Percentiles rank a stretch among this genome's conserved stretches.
phyloP scores from a whole-genome alignment of 2,329 filamentous ascomycete species.

The Fusarium coicis region DNA sequence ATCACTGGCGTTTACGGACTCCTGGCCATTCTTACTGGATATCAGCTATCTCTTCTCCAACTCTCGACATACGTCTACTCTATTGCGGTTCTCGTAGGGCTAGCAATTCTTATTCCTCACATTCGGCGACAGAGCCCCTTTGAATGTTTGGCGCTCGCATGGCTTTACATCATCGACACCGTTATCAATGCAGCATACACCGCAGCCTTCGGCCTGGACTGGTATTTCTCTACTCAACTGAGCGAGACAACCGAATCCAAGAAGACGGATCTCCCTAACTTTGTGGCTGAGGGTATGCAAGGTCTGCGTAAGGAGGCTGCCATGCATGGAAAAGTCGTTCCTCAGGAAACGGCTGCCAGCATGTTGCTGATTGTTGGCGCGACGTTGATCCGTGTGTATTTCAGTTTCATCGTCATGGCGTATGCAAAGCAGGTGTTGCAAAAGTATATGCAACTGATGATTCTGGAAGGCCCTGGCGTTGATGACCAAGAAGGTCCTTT shows the following conservation, averaged over 20 bases:
- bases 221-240: conserved; percentile 78
- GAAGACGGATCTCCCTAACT: conserved; percentile 38
- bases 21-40: conserved; percentile 88
- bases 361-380: conserved; percentile 80
- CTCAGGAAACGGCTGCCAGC: conserved; percentile 75
- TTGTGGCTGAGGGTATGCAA: conserved; percentile 49
- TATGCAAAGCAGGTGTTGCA: conserved; percentile 82
- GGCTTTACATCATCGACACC: conserved; percentile 86
- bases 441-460: conserved; percentile 64
- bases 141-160: conserved; percentile 83
- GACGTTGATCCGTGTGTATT: conserved; percentile 83
- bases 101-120: conserved; percentile 78
- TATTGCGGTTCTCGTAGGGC: conserved; percentile 73
- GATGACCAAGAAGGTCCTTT: conserved; percentile 74
- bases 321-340: conserved; percentile 51
- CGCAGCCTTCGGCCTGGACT: conserved; percentile 80
- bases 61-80: conserved; percentile 94
- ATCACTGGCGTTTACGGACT: conserved; percentile 90
- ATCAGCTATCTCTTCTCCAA: conserved; percentile 82
- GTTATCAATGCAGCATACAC: conserved; percentile 86
- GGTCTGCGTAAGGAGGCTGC: conserved; percentile 49
- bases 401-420: conserved; percentile 83
- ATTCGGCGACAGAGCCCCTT: conserved; percentile 83
- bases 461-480: conserved; percentile 60
- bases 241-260: conserved; percentile 50